A percentile compares a stretch with the other conserved stretches of the same genome.
phyloP scores from a whole-genome alignment of 2,329 filamentous ascomycete genomes.

The Chaetomiaceae sp. region DNA sequence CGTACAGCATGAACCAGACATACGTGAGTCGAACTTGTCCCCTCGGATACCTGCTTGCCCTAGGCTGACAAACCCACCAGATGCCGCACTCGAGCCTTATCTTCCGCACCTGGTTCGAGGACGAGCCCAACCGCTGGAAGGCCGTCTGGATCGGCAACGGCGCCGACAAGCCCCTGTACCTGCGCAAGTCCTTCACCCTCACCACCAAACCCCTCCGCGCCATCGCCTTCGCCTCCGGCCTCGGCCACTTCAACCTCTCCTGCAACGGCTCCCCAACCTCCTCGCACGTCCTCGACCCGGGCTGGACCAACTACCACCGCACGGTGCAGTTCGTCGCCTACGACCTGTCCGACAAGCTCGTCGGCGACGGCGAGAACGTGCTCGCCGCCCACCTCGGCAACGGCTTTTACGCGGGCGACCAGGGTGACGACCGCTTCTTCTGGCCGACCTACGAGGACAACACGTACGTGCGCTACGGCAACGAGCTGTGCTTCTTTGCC shows the following conservation, averaged over 20 bases:
- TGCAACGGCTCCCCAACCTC: not conserved
- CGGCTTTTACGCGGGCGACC: not conserved
- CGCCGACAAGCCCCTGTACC: not conserved
- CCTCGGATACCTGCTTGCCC: not conserved
- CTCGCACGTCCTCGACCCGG: not conserved
- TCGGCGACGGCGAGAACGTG: not conserved
- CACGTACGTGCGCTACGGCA: not conserved
- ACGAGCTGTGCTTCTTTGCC: not conserved
- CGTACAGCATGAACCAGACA: not conserved
- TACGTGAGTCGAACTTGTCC: not conserved
- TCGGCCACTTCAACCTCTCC: not conserved
- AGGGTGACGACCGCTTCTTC: not conserved
- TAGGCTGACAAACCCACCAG: not conserved
- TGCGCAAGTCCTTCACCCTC: not conserved
- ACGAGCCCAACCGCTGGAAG: not conserved
- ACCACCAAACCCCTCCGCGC: not conserved
- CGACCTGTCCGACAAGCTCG: not conserved
- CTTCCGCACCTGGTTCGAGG: not conserved
- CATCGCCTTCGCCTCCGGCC: not conserved
- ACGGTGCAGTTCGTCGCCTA: not conserved
- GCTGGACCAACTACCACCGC: not conserved
- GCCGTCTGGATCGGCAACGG: not conserved
- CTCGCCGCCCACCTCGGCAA: not conserved
- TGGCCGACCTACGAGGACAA: not conserved
- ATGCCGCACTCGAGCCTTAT: not conserved